Evolutionary conservation across 2,329 filamentous ascomycete genomes (phyloP).

Genomic region (Fusarium sublunatum): DNA sequence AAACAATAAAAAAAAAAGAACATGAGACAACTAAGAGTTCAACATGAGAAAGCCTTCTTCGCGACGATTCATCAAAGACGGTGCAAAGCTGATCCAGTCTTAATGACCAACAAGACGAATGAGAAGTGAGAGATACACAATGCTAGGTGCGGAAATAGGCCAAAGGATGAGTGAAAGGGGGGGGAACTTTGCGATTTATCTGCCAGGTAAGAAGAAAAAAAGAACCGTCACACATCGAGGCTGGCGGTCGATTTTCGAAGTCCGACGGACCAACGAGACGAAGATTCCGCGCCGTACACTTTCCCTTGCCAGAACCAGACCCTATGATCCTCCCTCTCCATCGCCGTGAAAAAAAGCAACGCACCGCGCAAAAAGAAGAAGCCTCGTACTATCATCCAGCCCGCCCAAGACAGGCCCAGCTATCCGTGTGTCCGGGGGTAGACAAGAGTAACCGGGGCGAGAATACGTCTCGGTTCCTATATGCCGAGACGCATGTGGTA

Average conservation of each 20-base stretch:
- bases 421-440: conserved; percentile 48
- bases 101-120: conserved; percentile 32
- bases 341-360: conserved; percentile 51
- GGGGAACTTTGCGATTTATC: conserved; percentile 47
- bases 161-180: conserved; percentile 33
- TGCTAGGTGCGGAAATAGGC: conserved; percentile 33
- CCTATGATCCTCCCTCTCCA: conserved; percentile 53
- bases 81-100: conserved; percentile 32
- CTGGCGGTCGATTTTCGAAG: conserved; percentile 39
- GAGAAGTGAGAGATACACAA: conserved; percentile 38
- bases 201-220: conserved; percentile 44
- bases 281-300: conserved; percentile 54
- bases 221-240: conserved; percentile 41
- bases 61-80: conserved; percentile 46
- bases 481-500: conserved; percentile 54
- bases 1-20: conserved; percentile 42
- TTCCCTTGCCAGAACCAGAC: conserved; percentile 53
- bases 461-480: conserved; percentile 51
- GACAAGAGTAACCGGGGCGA: conserved; percentile 46
- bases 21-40: conserved; percentile 27
- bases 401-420: conserved; percentile 50
- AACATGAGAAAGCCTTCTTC: conserved; percentile 47
- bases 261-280: conserved; percentile 47
- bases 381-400: conserved; percentile 52
- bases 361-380: conserved; percentile 50